Conservation (phyloP, 257 asterid species). For the Solanum tarapatanum region DNA sequence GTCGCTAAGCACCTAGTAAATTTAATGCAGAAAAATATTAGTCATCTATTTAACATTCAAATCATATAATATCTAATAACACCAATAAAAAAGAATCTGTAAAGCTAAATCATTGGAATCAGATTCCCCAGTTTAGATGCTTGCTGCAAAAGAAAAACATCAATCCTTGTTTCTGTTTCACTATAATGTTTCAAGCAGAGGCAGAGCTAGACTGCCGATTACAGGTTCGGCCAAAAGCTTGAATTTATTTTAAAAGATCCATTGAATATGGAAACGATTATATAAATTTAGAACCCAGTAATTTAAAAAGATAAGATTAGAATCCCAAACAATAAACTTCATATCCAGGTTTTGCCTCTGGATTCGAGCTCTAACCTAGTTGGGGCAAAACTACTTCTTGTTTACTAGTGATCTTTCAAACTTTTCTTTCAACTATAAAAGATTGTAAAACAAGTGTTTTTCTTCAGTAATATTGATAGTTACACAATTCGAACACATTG, state of each 20-base stretch:
- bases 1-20: conserved; percentile 32
- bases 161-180: too few species aligned
- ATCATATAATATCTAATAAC: neutral
- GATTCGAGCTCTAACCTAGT: neutral
- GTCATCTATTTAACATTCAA: neutral
- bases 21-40: neutral
- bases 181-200: too few species aligned
- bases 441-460: neutral
- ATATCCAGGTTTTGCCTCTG: neutral
- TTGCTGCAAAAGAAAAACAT: too few species aligned
- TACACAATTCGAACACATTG: neutral
- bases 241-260: too few species aligned
- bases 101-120: neutral
- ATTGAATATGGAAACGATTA: too few species aligned
- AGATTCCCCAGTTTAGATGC: too few species aligned
- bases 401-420: neutral
- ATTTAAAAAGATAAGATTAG: too few species aligned
- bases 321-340: neutral
- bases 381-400: neutral
- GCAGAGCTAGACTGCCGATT: too few species aligned
- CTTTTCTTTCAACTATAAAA: neutral
- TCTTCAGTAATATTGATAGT: neutral
- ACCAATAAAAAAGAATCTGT: neutral
- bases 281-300: too few species aligned
- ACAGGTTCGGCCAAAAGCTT: too few species aligned